Evolutionary conservation across 176 grass and related monocot species (phyloP), one percentile per base, ranked within the genome.

Genomic region (Dactylis glomerata): DNA sequence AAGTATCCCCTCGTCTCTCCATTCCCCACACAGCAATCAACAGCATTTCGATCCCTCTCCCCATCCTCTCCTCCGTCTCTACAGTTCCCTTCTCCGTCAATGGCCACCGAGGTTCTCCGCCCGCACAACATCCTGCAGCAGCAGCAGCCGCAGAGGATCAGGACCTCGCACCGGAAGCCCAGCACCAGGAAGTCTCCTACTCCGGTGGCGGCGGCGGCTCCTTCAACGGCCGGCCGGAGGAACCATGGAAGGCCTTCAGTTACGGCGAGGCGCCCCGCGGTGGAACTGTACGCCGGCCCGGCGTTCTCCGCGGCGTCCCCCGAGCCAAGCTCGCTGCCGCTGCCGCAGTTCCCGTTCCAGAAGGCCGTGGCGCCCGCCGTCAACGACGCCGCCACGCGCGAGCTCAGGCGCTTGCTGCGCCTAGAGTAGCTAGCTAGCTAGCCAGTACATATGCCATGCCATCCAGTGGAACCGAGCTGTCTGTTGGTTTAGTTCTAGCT

Each of bases 211-310:
- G 17, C 51, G 28, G n/a, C 66, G 57, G 45, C 27, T n/a, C 12
- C 58, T 13, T 22, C 75, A 5, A 30, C 57, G 8, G 20, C 27
- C 4, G 55, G 65, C 41, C 54, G 75, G 40, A 73, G 86, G 33
- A 20, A 65, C 75, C 74, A 23, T 8, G 81, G 52, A 5, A 38
- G 41, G 45, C 13, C 22, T 40, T 59, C 52, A 3, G 61, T n/a
- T 50, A 6, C 17, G 20, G 20, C 32, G 32, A 68, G 50, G 69
- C 61, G 28, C 7, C 42, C 55, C 1, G 27, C 81, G 11, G 73
- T 27, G 73, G 88, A 86, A 37, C 54, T 91, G 34, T 91, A 94
- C 86, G 88, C 92, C 36, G 92, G 88, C 6, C 82, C 92, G 71
- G 86, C 75, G 15, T 94, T 94, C 88, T 83, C 69, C 41, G 47